A percentile compares a stretch with the other conserved stretches of the same genome.
Evolutionary conservation across 202 grass and related monocot genomes (phyloP).

Genomic region (Carex arenaria): DNA sequence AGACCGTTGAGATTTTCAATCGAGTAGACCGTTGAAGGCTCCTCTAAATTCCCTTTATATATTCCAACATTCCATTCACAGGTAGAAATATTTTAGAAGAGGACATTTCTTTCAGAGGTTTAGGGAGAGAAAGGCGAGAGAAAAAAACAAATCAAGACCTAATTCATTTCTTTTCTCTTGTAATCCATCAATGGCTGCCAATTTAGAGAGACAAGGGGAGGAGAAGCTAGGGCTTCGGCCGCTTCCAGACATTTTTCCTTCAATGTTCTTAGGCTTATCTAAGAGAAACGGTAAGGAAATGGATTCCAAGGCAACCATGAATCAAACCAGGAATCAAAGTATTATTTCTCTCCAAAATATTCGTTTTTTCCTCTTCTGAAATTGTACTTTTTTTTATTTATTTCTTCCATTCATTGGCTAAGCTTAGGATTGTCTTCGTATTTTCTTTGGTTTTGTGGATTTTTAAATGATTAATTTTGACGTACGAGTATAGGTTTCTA

Average conservation of each 20-base stretch:
- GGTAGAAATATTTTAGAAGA: no score
- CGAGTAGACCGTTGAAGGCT: neutral
- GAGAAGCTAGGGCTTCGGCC: neutral
- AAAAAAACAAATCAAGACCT: neutral
- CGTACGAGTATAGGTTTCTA: neutral
- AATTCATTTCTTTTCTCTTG: neutral
- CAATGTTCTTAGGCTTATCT: neutral
- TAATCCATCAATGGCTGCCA: neutral
- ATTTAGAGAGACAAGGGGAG: neutral
- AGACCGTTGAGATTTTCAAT: neutral
- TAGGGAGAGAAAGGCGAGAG: neutral
- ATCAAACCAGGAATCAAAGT: no score
- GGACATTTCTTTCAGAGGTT: neutral
- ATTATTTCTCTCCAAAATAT: neutral
- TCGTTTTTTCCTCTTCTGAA: neutral
- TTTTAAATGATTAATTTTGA: neutral
- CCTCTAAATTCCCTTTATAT: neutral
- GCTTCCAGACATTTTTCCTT: neutral
- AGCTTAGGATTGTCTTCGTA: neutral
- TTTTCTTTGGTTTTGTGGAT: neutral
- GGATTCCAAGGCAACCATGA: neutral
- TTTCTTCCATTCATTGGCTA: neutral
- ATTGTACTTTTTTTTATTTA: neutral
- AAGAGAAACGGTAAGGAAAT: neutral
- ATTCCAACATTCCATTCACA: neutral